Percentiles rank a stretch among this genome's conserved stretches.
These are phyloP conservation scores for Helicostylum pulchrum DNA, from an alignment of 192 early-diverging fungal genomes.

Conservation along the genomic window DNA sequence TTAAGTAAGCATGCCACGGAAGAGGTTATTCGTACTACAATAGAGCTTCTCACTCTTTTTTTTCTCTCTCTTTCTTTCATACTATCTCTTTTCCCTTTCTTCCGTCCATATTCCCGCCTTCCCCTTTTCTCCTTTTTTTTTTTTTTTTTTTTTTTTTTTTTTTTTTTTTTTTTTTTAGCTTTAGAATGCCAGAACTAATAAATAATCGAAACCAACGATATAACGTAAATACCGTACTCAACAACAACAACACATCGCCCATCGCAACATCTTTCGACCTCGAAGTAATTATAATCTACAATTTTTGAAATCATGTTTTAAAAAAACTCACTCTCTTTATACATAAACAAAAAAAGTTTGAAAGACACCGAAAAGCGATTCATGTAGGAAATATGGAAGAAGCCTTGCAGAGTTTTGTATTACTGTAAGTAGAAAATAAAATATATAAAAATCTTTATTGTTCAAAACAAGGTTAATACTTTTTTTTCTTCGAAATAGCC, in stretches of 20 bases:
- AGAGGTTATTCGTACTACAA: too few relatives aligned
- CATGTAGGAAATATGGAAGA: slow-evolving; percentile 14
- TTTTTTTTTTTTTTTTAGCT: not conserved
- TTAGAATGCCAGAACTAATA: not conserved
- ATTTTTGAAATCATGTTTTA: not conserved
- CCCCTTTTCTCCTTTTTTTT: not conserved
- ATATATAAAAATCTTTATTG: not conserved
- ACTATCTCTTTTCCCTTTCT: too few relatives aligned
- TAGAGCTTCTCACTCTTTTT: not conserved
- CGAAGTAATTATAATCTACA: not conserved
- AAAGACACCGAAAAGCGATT: slow-evolving; percentile 8
- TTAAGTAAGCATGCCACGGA: too few relatives aligned
- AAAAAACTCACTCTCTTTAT: slow-evolving; percentile 4
- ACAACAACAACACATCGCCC: not conserved
- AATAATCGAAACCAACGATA: not conserved
- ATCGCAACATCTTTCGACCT: slow-evolving; percentile 7
- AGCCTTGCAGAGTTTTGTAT: slow-evolving; percentile 21
- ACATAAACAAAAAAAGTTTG: not conserved
- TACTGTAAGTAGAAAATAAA: slow-evolving; percentile 17
- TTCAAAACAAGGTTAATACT: not conserved
- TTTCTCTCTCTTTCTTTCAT: not conserved
- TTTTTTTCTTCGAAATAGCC: slow-evolving; percentile 6
- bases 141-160: not conserved
- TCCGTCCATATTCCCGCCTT: not conserved
- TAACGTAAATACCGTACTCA: not conserved